Percentiles rank a stretch among this genome's conserved stretches.
Conservation (phyloP, 352 stramenopile genomes). For the Phytopythium oedochilum region DNA sequence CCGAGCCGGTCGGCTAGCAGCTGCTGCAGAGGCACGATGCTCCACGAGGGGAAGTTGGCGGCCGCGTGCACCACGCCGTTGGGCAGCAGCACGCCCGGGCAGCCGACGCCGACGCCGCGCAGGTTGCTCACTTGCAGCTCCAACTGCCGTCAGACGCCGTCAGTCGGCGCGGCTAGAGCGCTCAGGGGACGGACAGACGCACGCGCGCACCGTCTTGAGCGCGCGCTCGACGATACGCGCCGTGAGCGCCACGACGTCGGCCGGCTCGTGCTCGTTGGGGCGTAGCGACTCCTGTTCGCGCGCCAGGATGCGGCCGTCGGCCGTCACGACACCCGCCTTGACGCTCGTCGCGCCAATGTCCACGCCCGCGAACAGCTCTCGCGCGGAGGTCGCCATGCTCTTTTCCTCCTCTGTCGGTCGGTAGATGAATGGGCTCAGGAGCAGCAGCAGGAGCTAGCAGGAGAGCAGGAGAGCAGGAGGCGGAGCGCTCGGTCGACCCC, state of each 20-base stretch:
- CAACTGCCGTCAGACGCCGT: slow-evolving; percentile 13
- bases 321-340: slow-evolving; percentile 63
- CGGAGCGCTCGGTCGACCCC: too few species aligned
- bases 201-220: slow-evolving; percentile 30
- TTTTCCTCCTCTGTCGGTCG: background rate
- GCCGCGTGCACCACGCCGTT: slow-evolving; percentile 56
- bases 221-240: slow-evolving; percentile 31
- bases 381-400: slow-evolving; percentile 2
- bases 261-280: slow-evolving; percentile 30
- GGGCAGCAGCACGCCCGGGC: slow-evolving; percentile 47
- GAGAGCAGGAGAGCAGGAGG: too few species aligned
- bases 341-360: slow-evolving; percentile 75
- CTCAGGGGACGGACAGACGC: background rate
- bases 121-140: slow-evolving; percentile 29
- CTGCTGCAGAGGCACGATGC: slow-evolving; percentile 50
- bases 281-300: slow-evolving; percentile 43
- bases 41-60: slow-evolving; percentile 69
- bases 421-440: background rate
- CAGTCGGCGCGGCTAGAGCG: too few species aligned
- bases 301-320: slow-evolving; percentile 36
- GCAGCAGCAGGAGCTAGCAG: too few species aligned
- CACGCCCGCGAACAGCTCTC: slow-evolving; percentile 44
- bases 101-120: slow-evolving; percentile 50
- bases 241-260: slow-evolving; percentile 49
- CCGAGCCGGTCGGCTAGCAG: slow-evolving; percentile 39